phyloP scores from a whole-genome alignment of 2,329 filamentous ascomycete genomes.

The Microsporum audouinii region DNA sequence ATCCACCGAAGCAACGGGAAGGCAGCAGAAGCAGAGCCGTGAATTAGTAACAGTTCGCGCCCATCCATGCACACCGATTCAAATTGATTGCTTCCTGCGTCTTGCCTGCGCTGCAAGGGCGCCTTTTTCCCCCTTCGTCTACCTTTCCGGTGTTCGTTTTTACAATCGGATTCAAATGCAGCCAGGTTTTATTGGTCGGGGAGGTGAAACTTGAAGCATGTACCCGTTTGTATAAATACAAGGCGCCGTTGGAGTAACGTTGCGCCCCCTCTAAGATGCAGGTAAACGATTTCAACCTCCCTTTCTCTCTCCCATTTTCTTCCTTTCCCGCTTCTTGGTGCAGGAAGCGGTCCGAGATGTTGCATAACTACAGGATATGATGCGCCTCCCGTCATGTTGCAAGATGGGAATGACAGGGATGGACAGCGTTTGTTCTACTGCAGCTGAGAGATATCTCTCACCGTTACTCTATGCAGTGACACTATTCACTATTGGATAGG shows the following conservation, averaged over 20 bases:
- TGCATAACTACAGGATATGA: not conserved
- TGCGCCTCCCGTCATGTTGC: not conserved
- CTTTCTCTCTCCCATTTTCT: not conserved
- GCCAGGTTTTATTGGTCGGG: not conserved
- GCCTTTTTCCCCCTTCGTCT: not conserved
- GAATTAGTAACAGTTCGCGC: not conserved
- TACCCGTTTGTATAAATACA: not conserved
- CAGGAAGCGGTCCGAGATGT: not conserved
- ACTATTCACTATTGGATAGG: not conserved
- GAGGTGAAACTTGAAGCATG: not conserved
- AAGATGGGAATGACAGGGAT: not conserved
- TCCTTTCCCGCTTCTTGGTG: not conserved
- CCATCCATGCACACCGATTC: slow-evolving; percentile 2
- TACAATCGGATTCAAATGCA: not conserved
- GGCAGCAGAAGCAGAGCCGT: not conserved
- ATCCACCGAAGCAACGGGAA: not conserved
- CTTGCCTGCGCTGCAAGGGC: not conserved
- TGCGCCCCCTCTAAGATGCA: not conserved
- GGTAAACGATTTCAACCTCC: not conserved
- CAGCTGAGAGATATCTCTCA: not conserved
- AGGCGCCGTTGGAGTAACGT: not conserved
- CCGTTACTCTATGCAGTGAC: not conserved
- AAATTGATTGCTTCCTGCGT: slow-evolving; percentile 1
- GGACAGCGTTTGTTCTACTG: not conserved
- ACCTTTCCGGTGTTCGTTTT: not conserved